Evolutionary conservation across 2,329 filamentous ascomycete species (phyloP), one percentile per base, ranked within the genome.

Genomic region (Fusarium tjaetaba): DNA sequence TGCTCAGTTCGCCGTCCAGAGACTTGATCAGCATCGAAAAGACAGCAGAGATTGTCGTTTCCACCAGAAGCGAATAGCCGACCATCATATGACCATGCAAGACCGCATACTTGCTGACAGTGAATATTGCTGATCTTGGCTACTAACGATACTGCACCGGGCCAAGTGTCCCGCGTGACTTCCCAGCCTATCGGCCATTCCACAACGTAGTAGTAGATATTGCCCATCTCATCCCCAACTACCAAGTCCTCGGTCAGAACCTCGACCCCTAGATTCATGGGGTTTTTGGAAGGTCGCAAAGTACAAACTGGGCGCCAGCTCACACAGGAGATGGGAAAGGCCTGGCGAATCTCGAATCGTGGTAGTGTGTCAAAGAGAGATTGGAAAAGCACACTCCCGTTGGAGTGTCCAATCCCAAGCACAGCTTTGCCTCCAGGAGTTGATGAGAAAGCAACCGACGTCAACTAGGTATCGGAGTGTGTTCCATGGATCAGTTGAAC

Each of bases 361-460:
- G 92, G 89, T 16, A 89, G 82, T 34, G 88, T 84, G 73, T 95
- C 93, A 65, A 90, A 89, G 1, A 94, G 88, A 51, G 94, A 95
- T 89, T 95, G 93, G 10, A 99, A 86, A 28, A 89, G 90, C 38
- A 98, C 85, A 30, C 89, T 88, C 3, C 94, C 93, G 78, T 94
- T 91, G 18, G 93, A 94, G 70, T 95, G 89, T 4, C 94, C 95
- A 72, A 95, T 93, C 1, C 95, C 96, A 48, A 99, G 87, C 42
- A 99, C 96, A 18, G 91, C 91, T 77, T 92, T 93, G 26, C 87
- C 87, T 3, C 96, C 96, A 77, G 90, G 84, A 2, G 86, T 81
- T 0, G 96, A 98, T 3, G 96, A 98, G 82, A 98, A 98, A 1
- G 93, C 91, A n/a, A 98, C 82, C 11, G 94, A 95, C 1, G 94